phyloP scores from a whole-genome alignment of 2,329 filamentous ascomycete genomes.

The Verticillium nonalfalfae region DNA sequence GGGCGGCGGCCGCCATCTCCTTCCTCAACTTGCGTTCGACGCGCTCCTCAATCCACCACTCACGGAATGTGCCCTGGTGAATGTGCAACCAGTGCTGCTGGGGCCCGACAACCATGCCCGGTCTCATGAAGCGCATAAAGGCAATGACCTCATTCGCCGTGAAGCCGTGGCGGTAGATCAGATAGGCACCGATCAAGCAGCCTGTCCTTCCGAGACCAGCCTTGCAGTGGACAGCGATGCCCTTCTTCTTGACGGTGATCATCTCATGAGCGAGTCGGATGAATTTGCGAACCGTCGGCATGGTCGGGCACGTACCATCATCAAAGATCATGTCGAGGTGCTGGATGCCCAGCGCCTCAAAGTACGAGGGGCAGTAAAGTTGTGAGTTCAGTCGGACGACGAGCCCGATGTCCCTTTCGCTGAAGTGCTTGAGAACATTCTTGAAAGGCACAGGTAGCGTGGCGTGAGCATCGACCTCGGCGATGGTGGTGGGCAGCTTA shows the following conservation, averaged over 20 bases:
- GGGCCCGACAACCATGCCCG: conserved; percentile 96
- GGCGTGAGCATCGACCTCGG: conserved; percentile 63
- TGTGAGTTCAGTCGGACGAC: conserved; percentile 94
- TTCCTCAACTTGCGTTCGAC: conserved; percentile 61
- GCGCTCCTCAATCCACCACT: conserved; percentile 95
- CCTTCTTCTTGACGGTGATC: conserved; percentile 85
- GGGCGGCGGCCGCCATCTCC: conserved; percentile 46
- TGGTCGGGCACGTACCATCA: conserved; percentile 88
- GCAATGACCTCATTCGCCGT: conserved; percentile 96
- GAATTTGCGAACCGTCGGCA: conserved; percentile 88
- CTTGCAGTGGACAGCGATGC: conserved; percentile 97
- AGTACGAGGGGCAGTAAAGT: conserved; percentile 94
- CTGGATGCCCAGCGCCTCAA: conserved; percentile 88
- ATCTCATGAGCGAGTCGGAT: conserved; percentile 92
- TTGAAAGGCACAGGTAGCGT: conserved; percentile 83
- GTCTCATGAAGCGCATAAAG: conserved; percentile 98
- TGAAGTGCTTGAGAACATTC: conserved; percentile 88
- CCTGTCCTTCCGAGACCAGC: conserved; percentile 92
- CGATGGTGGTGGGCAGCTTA: conserved; percentile 68
- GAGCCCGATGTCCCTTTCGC: conserved; percentile 79
- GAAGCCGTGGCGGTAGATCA: conserved; percentile 96
- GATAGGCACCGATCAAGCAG: conserved; percentile 92
- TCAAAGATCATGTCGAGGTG: conserved; percentile 99
- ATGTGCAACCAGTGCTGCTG: conserved; percentile 99
- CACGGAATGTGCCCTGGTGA: conserved; percentile 94